Conservation (phyloP, 1,284 basidiomycete genomes). For the Malassezia furfur region DNA sequence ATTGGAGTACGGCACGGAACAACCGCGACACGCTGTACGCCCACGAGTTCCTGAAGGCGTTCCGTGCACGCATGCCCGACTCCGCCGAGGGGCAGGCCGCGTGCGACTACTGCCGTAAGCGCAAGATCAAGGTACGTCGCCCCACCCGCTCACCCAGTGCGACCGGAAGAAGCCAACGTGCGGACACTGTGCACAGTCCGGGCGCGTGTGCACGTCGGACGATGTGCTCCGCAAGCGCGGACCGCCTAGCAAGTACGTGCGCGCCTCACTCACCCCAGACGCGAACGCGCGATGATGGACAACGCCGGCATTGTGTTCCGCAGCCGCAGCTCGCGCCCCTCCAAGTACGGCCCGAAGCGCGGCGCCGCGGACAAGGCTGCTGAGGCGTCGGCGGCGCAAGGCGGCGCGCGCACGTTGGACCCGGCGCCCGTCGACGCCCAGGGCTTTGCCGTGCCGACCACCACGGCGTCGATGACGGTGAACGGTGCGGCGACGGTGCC, state of each 20-base stretch:
- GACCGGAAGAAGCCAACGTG: conserved; percentile 19
- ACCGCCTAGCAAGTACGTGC: conserved; percentile 14
- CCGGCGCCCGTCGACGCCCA: no score
- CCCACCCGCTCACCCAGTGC: background rate
- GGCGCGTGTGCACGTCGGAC: conserved; percentile 15
- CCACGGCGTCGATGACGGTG: background rate
- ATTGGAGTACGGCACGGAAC: conserved; percentile 7
- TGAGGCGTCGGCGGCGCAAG: background rate
- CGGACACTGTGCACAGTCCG: conserved; percentile 17
- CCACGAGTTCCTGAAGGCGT: conserved; percentile 17
- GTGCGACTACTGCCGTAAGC: conserved; percentile 21
- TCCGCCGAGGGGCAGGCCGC: conserved; percentile 18
- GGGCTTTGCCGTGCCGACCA: background rate
- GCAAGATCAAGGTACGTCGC: conserved; percentile 17
- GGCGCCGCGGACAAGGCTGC: background rate
- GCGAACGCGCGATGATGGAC: conserved; percentile 16
- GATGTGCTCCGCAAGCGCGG: conserved; percentile 17
- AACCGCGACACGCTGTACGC: conserved; percentile 17
- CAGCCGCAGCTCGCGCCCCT: background rate
- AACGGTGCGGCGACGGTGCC: background rate
- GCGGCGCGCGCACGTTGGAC: no score
- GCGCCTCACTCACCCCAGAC: background rate
- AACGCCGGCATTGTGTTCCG: conserved; percentile 15
- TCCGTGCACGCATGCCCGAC: conserved; percentile 16
- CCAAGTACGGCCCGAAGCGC: background rate